Evolutionary conservation across 2,329 filamentous ascomycete species (phyloP).

Genomic region (Fusarium clavum): DNA sequence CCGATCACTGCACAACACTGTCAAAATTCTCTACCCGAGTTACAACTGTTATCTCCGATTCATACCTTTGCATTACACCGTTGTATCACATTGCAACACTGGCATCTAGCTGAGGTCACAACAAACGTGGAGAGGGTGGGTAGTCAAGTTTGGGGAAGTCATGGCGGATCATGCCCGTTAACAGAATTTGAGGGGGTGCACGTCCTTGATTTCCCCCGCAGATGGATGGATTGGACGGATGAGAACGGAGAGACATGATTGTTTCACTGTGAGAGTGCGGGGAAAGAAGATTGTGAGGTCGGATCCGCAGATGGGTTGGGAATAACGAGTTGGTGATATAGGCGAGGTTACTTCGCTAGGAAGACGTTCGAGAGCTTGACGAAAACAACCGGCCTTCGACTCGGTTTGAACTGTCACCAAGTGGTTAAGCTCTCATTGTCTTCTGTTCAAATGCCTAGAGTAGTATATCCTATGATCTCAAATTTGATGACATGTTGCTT

Average conservation of each 20-base stretch:
- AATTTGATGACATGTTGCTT: background rate
- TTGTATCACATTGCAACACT: constrained; percentile 4
- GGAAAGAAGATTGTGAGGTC: background rate
- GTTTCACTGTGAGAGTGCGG: constrained; percentile 4
- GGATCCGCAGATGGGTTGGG: background rate
- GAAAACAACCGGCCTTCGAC: background rate
- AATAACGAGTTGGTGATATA: background rate
- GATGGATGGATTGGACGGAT: constrained; percentile 1
- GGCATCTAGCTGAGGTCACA: constrained; percentile 19
- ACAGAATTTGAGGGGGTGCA: constrained; percentile 18
- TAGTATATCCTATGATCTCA: background rate
- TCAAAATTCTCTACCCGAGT: background rate
- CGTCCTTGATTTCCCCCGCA: constrained; percentile 27
- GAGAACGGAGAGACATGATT: constrained; percentile 19
- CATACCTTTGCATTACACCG: background rate
- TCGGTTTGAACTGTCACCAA: background rate
- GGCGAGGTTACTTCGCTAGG: background rate
- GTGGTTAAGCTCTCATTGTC: background rate
- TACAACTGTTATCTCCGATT: constrained; percentile 8
- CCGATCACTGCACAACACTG: constrained; percentile 7
- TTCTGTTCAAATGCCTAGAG: background rate
- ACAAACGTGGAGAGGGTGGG: constrained; percentile 33
- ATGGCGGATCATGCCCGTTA: constrained; percentile 19
- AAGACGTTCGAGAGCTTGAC: background rate
- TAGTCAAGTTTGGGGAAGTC: constrained; percentile 36